Base-by-base conservation (phyloP, 2,329 filamentous ascomycete species). In the Neofusicoccum umdonicola region DNA sequence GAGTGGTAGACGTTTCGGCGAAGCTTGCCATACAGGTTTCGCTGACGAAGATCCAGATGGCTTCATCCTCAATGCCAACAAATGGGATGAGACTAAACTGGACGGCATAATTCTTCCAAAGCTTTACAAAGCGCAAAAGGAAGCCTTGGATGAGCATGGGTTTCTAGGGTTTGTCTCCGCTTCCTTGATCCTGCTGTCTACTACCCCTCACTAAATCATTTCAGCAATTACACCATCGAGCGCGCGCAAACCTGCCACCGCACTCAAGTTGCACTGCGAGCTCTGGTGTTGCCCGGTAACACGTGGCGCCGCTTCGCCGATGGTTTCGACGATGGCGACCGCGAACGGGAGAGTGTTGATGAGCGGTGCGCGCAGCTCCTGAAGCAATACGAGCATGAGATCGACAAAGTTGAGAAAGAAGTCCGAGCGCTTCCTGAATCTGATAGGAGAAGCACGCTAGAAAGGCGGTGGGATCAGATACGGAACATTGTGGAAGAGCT, bases 251-350 rank as follows among this genome's bases (percentile, higher is more conserved):
- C 78, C 41, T 82, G 80, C 66, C 78, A 81, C 70, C 79, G 79
- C 35, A 82, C 80, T 3, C 78, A 81, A 65, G 78, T 79, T 8
- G 79, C 79, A 1, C 70, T 82, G 3, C 74, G 80, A 13, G 70
- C 76, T 15, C 66, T 76, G 4, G 68, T 70, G 4, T 66, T 77
- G 3, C 73, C 64, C 17, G 56, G 56, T 22, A 60, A 60, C n/a
- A 45, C 75, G 74, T 62, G 65, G 73, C 15, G 69, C 70, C 2
- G 15, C 17, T 77, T 77, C 62, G 68, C 74, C 7, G 64, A 69
- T 7, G 75, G 72, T 1, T 70, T 70, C 17, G 72, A 75, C 61
- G 74, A 77, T 70, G 66, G 74, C 62, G 66, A 65, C 67, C 64
- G 68, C 68, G 73, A 81, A 69, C 65, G 78, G 69, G 41, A 73